A percentile compares a stretch with the other conserved stretches of the same genome.
phyloP scores from a whole-genome alignment of 805 yeast species.

The Saccharomycopsis synnaedendra region DNA sequence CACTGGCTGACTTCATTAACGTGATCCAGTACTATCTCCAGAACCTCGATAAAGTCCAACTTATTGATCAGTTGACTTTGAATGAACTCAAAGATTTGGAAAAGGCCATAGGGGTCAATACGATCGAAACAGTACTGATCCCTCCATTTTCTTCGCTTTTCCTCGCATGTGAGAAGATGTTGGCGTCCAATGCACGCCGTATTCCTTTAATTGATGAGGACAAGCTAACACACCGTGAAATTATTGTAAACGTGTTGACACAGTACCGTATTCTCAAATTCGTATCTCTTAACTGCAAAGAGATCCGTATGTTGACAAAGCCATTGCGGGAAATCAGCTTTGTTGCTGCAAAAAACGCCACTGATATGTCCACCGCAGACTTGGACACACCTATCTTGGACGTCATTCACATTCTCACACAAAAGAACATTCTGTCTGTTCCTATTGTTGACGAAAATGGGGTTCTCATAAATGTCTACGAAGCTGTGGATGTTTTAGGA shows the following conservation, averaged over 20 bases:
- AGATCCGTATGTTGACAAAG: constrained; percentile 69
- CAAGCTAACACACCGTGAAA: constrained; percentile 84
- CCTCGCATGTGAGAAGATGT: constrained; percentile 90
- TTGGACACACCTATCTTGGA: constrained; percentile 91
- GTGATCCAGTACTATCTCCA: constrained; percentile 91
- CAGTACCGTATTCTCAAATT: constrained; percentile 94
- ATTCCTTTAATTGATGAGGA: constrained; percentile 92
- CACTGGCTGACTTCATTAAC: constrained; percentile 86
- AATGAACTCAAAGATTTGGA: constrained; percentile 84
- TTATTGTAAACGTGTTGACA: constrained; percentile 89
- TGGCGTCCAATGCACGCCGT: constrained; percentile 79
- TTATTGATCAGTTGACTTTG: constrained; percentile 74
- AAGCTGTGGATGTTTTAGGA: constrained; percentile 89
- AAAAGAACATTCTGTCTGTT: constrained; percentile 76
- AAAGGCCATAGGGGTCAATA: constrained; percentile 73
- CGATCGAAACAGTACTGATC: constrained; percentile 74
- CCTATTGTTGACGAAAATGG: constrained; percentile 79
- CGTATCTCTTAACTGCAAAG: constrained; percentile 92
- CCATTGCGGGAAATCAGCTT: constrained; percentile 63
- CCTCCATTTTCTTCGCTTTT: constrained; percentile 85
- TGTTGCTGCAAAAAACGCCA: constrained; percentile 36
- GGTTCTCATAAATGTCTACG: constrained; percentile 78
- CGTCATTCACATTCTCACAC: constrained; percentile 72
- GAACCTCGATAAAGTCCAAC: constrained; percentile 76
- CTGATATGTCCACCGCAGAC: constrained; percentile 61